Evolutionary conservation across 768 basidiomycete genomes (phyloP), one percentile per base, ranked within the genome.

Genomic region (Psilocybe sp.): DNA sequence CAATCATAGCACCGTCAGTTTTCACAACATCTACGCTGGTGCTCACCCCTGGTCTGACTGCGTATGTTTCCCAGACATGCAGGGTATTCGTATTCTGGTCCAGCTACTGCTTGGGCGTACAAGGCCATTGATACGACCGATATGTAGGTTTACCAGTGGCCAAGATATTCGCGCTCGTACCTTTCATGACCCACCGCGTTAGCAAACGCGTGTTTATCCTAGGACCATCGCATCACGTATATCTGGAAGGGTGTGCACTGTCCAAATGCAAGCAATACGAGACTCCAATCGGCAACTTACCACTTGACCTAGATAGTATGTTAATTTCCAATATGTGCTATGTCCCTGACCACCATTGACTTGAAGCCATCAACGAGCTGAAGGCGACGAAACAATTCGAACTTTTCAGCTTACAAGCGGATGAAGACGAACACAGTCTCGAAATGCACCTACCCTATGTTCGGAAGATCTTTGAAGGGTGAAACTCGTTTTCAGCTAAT

Each of bases 391-490:
- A 82, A 1, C 69, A 82, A 47, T 98, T 98, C 58, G 75, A 78
- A 34, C 69, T 75, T 9, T 85, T 99, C 81, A 70, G 69, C 14
- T 56, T 76, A 2, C 59, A 70, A 1, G 83, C 82, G 2, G 97
- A 99, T 62, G 93, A 94, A 67, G 91, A 87, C 23, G 97, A 99
- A 61, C 97, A 99, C 65, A 95, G 92, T 62, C 82, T 99, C 47
- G 97, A 99, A 71, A 95, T 99, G 92, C 95, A 98, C 60, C 78
- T 98, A 14, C 94, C 96, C 5, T 95, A 92, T 65, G 72, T 97
- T 37, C 80, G 89, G 44, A 92, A 92, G 65, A 70, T 87, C 10
- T 97, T 96, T 52, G 77, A 89, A 66, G 82, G 82, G 92, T 92
- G 61, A 55, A 73, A 15, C 5, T 18, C 16, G 40, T 42, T 39